Percentiles rank a stretch among this genome's conserved stretches.
phyloP scores from a whole-genome alignment of 78 protist species.

The Dictyostelium firmibasis region DNA sequence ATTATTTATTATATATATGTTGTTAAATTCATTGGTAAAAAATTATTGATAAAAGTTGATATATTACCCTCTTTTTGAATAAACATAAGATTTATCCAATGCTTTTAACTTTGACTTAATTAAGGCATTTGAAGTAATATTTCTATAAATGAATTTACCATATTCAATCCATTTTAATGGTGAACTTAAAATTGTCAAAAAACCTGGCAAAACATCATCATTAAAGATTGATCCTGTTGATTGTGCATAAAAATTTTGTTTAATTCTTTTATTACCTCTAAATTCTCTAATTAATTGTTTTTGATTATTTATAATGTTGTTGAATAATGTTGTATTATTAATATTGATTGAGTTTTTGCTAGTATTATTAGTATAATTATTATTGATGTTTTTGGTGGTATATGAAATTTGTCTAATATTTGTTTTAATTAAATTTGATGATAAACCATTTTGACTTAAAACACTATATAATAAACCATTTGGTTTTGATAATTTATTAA shows the following conservation, averaged over 20 bases:
- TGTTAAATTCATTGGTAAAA: too few relatives aligned
- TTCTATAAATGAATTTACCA: slow-evolving; percentile 19
- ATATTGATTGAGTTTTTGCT: background rate
- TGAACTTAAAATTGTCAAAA: background rate
- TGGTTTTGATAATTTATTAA: background rate
- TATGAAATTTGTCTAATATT: background rate
- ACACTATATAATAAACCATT: background rate
- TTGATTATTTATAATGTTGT: background rate
- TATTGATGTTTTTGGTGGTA: background rate
- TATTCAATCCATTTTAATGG: slow-evolving; percentile 21
- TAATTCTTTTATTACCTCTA: background rate
- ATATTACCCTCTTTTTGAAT: slow-evolving; percentile 15
- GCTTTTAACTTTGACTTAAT: slow-evolving; percentile 36
- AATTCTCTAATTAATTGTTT: background rate
- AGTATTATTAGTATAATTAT: background rate
- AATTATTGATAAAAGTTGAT: background rate
- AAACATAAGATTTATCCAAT: background rate
- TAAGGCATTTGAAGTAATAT: background rate
- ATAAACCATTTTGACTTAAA: background rate
- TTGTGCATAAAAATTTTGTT: slow-evolving; percentile 32
- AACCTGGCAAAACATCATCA: background rate
- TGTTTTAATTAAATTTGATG: background rate
- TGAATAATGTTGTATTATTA: background rate
- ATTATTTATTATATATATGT: too few relatives aligned
- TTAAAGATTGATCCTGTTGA: slow-evolving; percentile 52